phyloP scores from a whole-genome alignment of 2,329 filamentous ascomycete genomes.

The Zymoseptoria ardabiliae region DNA sequence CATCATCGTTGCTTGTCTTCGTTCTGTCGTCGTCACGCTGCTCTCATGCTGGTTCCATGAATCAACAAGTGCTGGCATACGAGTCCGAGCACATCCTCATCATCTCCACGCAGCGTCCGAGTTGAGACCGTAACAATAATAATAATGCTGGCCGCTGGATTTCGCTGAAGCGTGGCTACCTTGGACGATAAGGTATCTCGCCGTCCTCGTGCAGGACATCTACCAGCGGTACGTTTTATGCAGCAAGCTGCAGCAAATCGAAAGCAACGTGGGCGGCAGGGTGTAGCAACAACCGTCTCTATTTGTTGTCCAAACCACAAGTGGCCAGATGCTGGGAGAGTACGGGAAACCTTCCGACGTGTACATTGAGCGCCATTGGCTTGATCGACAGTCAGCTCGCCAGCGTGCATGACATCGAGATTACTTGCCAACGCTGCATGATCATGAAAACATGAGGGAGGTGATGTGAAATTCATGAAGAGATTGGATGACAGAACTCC shows the following conservation, averaged over 20 bases:
- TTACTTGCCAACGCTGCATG: neutral
- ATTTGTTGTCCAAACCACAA: neutral
- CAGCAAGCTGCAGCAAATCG: neutral
- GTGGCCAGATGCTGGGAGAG: neutral
- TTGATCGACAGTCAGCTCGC: neutral
- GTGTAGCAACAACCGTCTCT: slow-evolving; percentile 1
- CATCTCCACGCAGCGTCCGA: neutral
- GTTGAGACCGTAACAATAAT: neutral
- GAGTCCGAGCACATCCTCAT: neutral
- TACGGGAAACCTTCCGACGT: neutral
- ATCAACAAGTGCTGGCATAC: neutral
- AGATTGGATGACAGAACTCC: too few species aligned
- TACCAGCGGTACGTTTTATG: neutral
- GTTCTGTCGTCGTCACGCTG: neutral
- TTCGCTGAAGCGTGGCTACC: neutral
- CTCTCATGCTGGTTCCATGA: neutral
- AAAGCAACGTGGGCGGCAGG: neutral
- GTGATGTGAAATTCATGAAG: neutral
- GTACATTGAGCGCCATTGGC: neutral
- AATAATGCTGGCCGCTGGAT: neutral
- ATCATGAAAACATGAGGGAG: neutral
- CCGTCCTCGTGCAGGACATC: neutral
- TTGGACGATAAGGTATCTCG: neutral
- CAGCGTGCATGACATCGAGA: neutral
- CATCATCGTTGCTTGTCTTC: neutral